Conservation (phyloP, 345 rosid genomes). For the Bruguiera parviflora region DNA sequence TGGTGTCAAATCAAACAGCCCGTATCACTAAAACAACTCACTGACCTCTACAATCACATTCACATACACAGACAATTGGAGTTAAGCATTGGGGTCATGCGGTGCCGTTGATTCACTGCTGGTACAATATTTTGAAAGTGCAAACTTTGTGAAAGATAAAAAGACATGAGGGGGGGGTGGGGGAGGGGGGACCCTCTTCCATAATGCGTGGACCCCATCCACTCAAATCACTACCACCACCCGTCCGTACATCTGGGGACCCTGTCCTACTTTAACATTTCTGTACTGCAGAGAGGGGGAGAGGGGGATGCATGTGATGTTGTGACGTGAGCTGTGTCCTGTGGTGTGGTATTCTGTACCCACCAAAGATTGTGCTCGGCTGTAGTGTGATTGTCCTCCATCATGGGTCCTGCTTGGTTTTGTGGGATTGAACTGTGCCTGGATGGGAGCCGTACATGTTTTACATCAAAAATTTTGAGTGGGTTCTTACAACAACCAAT, state of each 20-base stretch:
- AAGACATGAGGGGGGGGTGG: neutral
- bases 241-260: constrained; percentile 14
- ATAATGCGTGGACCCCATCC: constrained; percentile 1
- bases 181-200: neutral
- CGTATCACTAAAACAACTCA: constrained; percentile 1
- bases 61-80: too few species aligned
- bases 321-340: constrained; percentile 13
- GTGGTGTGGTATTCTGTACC: constrained; percentile 7
- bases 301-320: constrained; percentile 5
- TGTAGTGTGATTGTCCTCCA: neutral
- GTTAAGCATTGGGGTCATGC: too few species aligned
- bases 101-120: too few species aligned
- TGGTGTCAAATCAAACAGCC: constrained; percentile 20
- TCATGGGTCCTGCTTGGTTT: neutral
- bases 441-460: too few species aligned
- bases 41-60: neutral
- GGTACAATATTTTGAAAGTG: too few species aligned
- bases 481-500: neutral
- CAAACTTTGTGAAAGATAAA: neutral
- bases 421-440: too few species aligned
- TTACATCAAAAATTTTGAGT: neutral
- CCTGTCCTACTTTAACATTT: neutral
- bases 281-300: neutral
- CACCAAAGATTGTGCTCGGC: neutral
- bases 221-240: constrained; percentile 8